Evolutionary conservation across 768 basidiomycete species (phyloP).

Genomic region (Russula olivacea): DNA sequence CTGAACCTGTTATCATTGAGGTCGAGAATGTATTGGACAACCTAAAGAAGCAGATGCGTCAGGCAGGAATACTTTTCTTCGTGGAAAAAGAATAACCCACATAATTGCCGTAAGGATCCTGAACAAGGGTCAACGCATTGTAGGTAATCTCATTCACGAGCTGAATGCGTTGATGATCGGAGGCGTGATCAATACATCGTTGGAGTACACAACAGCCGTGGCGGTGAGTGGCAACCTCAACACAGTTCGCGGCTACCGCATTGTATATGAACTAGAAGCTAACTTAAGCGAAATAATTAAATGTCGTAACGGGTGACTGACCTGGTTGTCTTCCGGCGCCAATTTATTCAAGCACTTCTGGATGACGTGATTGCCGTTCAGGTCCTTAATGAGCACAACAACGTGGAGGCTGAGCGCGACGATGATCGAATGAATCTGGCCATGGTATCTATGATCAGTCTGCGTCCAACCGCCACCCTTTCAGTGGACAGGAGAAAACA

Average conservation of each 20-base stretch:
- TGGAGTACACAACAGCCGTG: constrained; percentile 99
- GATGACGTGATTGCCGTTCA: constrained; percentile 96
- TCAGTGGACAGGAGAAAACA: constrained; percentile 46
- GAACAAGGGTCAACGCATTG: constrained; percentile 94
- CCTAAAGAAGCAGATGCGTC: constrained; percentile 38
- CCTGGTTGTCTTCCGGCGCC: constrained; percentile 98
- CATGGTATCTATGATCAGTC: constrained; percentile 78
- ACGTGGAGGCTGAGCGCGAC: constrained; percentile 95
- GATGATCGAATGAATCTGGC: constrained; percentile 95
- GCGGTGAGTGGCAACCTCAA: constrained; percentile 96
- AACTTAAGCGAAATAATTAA: constrained; percentile 1
- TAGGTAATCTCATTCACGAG: constrained; percentile 98
- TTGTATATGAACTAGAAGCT: constrained; percentile 88
- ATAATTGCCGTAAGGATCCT: constrained; percentile 95
- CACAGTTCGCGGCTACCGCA: constrained; percentile 96
- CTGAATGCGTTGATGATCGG: constrained; percentile 90
- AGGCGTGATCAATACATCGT: constrained; percentile 96
- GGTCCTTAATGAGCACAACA: constrained; percentile 97
- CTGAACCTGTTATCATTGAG: constrained; percentile 98
- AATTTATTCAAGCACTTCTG: constrained; percentile 99
- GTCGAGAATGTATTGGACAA: constrained; percentile 97
- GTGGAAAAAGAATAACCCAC: constrained; percentile 37
- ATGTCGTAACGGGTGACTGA: constrained; percentile 29
- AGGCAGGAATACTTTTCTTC: neutral
- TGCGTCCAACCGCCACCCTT: constrained; percentile 40